Evolutionary conservation across 495 filamentous ascomycete species (phyloP).

Genomic region (Cercophora scortea): DNA sequence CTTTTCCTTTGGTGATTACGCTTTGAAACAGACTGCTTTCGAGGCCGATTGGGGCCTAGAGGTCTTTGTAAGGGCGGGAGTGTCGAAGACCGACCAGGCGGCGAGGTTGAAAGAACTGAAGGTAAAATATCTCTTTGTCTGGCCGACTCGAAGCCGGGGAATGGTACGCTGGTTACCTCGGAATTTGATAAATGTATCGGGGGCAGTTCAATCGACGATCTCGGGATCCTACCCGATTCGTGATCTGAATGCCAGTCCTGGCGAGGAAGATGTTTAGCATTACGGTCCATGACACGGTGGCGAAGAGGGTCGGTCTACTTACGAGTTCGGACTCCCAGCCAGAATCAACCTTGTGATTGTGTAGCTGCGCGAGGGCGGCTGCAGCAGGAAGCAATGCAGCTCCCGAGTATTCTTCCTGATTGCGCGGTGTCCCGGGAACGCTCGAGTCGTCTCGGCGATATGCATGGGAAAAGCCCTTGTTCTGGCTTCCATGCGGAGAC

Average conservation of each 20-base stretch:
- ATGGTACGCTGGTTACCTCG: slow-evolving; percentile 64
- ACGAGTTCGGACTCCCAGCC: slow-evolving; percentile 85
- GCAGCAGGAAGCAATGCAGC: slow-evolving; percentile 59
- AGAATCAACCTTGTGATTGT: slow-evolving; percentile 64
- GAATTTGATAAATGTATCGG: slow-evolving; percentile 51
- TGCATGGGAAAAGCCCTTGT: slow-evolving; percentile 32
- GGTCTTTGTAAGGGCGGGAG: slow-evolving; percentile 70
- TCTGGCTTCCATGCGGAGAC: slow-evolving; percentile 21
- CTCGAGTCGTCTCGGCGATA: slow-evolving; percentile 60
- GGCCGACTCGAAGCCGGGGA: slow-evolving; percentile 52
- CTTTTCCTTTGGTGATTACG: slow-evolving; percentile 68
- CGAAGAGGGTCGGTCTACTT: slow-evolving; percentile 23
- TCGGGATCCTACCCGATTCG: slow-evolving; percentile 47
- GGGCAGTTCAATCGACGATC: slow-evolving; percentile 65
- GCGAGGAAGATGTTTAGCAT: slow-evolving; percentile 16
- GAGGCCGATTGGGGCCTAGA: slow-evolving; percentile 53
- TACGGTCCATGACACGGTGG: not conserved
- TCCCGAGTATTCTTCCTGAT: slow-evolving; percentile 64
- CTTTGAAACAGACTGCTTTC: slow-evolving; percentile 79
- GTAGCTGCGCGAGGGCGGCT: slow-evolving; percentile 79
- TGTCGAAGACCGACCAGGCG: slow-evolving; percentile 79
- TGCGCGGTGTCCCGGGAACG: slow-evolving; percentile 63
- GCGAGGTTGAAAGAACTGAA: slow-evolving; percentile 71
- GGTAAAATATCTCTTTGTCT: slow-evolving; percentile 66
- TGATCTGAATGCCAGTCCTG: slow-evolving; percentile 69